A percentile compares a stretch with the other conserved stretches of the same genome.
These are phyloP conservation scores for Mesembryanthemum crystallinum DNA, from an alignment of 148 eudicot genomes.

Conservation along the genomic window DNA sequence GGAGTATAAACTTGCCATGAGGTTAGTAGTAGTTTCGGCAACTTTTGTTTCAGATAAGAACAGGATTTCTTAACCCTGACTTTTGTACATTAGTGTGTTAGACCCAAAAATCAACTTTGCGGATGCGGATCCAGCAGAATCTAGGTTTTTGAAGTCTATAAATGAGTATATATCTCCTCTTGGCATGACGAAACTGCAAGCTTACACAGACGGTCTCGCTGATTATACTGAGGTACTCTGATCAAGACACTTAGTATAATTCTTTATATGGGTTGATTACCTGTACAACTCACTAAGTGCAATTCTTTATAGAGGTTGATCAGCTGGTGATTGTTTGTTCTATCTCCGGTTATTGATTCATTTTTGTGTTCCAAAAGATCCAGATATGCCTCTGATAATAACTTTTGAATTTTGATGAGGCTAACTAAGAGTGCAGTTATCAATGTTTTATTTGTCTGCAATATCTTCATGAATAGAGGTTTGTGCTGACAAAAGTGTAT, in stretches of 20 bases:
- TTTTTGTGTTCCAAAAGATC: not conserved
- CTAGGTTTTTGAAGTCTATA: constrained; percentile 37
- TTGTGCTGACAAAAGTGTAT: no score
- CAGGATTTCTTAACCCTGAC: constrained; percentile 4
- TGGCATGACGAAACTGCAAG: constrained; percentile 62
- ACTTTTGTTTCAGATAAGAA: not conserved
- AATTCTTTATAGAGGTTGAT: no score
- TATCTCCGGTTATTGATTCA: not conserved
- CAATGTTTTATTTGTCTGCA: no score
- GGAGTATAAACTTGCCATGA: constrained; percentile 97
- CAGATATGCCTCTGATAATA: not conserved
- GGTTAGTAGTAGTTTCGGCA: constrained; percentile 38
- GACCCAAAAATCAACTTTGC: constrained; percentile 78
- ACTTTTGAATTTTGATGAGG: not conserved
- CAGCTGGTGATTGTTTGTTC: not conserved
- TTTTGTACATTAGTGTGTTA: constrained; percentile 50
- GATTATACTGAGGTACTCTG: constrained; percentile 57
- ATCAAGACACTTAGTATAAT: no score
- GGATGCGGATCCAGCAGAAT: constrained; percentile 38
- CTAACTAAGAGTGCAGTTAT: no score
- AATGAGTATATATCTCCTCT: constrained; percentile 39
- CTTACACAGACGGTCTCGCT: constrained; percentile 66
- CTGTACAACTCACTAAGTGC: no score
- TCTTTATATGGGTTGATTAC: no score
- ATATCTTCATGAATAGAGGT: no score